Evolutionary conservation across 2,329 filamentous ascomycete genomes (phyloP).

Genomic region (Colletotrichum cereale): DNA sequence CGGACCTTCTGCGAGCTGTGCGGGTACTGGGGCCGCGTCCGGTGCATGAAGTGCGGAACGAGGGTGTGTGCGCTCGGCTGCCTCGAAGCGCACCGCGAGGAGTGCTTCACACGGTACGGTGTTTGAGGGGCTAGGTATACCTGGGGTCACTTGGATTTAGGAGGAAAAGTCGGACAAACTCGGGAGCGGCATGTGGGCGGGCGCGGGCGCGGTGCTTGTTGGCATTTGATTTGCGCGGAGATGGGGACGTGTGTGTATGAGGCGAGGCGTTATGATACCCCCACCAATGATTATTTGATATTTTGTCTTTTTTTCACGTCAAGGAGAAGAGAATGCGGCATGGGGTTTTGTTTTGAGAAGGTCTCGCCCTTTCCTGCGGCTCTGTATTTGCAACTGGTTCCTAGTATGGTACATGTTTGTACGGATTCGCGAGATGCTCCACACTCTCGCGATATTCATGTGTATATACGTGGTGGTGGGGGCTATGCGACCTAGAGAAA

Average conservation of each 20-base stretch:
- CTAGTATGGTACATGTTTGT: not conserved
- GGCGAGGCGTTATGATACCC: slow-evolving; percentile 30
- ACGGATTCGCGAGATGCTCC: slow-evolving; percentile 1
- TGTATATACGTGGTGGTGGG: not conserved
- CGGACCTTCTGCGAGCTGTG: slow-evolving; percentile 83
- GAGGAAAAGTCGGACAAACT: not conserved
- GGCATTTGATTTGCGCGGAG: not conserved
- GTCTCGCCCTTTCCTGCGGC: not conserved
- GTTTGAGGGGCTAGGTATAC: slow-evolving; percentile 47
- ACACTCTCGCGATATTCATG: not conserved
- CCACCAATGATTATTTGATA: not conserved
- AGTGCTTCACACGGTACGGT: slow-evolving; percentile 76
- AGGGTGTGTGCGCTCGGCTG: slow-evolving; percentile 84
- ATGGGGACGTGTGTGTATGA: not conserved
- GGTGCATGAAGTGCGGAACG: slow-evolving; percentile 82
- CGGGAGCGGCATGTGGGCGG: not conserved
- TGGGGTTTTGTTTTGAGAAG: not conserved
- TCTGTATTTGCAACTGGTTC: not conserved
- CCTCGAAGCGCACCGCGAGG: slow-evolving; percentile 78
- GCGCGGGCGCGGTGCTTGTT: no score
- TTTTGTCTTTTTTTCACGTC: not conserved
- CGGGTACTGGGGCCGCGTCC: slow-evolving; percentile 83
- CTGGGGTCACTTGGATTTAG: not conserved
- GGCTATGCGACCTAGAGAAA: not conserved
- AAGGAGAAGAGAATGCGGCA: not conserved